phyloP scores from a whole-genome alignment of 345 rosid genomes.

The Lumnitzera littorea region DNA sequence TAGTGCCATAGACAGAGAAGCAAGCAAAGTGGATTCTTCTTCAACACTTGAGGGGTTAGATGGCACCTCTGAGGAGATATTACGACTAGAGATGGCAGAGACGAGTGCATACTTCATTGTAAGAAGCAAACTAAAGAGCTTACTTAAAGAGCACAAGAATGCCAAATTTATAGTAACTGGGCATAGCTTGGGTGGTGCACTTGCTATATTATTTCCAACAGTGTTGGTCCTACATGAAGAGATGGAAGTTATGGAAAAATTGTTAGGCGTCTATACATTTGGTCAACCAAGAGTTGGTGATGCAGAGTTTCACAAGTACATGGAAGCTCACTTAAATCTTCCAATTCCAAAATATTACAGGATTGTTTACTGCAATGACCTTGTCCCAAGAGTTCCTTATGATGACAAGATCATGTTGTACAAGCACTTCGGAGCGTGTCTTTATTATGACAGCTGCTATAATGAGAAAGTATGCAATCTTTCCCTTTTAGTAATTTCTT shows the following conservation, averaged over 20 bases:
- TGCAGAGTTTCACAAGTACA: constrained; percentile 39
- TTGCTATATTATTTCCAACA: constrained; percentile 64
- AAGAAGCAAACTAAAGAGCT: constrained; percentile 39
- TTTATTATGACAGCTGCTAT: constrained; percentile 67
- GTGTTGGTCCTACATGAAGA: constrained; percentile 57
- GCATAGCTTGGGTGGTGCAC: constrained; percentile 88
- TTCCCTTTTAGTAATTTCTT: constrained; percentile 5
- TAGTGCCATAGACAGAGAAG: neutral
- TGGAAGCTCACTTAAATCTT: constrained; percentile 47
- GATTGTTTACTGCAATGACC: constrained; percentile 71
- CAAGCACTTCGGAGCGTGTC: constrained; percentile 77
- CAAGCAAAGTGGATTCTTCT: neutral
- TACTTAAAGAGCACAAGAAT: constrained; percentile 53
- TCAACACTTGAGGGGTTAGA: constrained; percentile 4
- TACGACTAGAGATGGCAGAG: constrained; percentile 31
- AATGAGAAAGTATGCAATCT: constrained; percentile 39
- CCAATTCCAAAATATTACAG: constrained; percentile 58
- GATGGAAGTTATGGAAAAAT: constrained; percentile 41
- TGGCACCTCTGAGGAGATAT: neutral
- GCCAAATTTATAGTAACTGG: constrained; percentile 69
- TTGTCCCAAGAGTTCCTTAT: constrained; percentile 78
- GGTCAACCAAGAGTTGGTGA: constrained; percentile 87
- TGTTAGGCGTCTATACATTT: constrained; percentile 68
- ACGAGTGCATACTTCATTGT: constrained; percentile 55
- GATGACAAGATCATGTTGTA: constrained; percentile 67